Base-by-base conservation (phyloP, 345 rosid genomes). In the Rhizophora apiculata region DNA sequence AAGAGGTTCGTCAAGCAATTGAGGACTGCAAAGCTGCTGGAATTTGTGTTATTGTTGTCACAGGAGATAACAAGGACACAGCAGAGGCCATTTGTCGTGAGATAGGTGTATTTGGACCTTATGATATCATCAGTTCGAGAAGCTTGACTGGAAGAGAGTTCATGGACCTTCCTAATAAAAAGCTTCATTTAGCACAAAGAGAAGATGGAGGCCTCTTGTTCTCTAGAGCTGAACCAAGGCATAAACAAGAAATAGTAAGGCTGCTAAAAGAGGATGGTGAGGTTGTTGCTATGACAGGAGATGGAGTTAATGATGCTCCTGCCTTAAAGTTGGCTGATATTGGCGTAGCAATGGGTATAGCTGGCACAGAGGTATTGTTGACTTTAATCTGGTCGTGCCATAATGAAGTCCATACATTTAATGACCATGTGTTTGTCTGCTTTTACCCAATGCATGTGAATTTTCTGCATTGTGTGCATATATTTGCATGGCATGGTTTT, bases 241-340 rank as follows among this genome's bases (percentile, higher is more conserved):
- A 95, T 79, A 95, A 95, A 74, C 99, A 95, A 79, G 99, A 95
- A 76, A 95, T 95, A 74, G 99, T 95, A 43, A 88, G 96, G 82
- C 69, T 92, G 83, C 99, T 95, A 61, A 90, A 95, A 83, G 97
- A 85, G 78, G 96, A 90, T 63, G 96, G 96, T n/a, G 99, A 95
- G 81, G 99, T 95, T 22, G 99, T 95, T 69, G 97, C 99, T 34
- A 95, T 95, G 99, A 95, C 99, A 24, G 97, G 97, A 67, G 99
- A 95, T 79, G 99, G 97, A 76, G 97, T 91, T 65, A 95, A 95
- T 69, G 99, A 95, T 81, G 97, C 97, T 24, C 97, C 99, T 69
- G 99, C 99, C 59, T 79, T 95, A 63, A 95, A 95, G 81, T 79
- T 95, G 82, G 99, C 99, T 68, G 98, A 95, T 70, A 95, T 95